Evolutionary conservation across 2,329 filamentous ascomycete species (phyloP).

Genomic region (Lachnellula subtilissima): DNA sequence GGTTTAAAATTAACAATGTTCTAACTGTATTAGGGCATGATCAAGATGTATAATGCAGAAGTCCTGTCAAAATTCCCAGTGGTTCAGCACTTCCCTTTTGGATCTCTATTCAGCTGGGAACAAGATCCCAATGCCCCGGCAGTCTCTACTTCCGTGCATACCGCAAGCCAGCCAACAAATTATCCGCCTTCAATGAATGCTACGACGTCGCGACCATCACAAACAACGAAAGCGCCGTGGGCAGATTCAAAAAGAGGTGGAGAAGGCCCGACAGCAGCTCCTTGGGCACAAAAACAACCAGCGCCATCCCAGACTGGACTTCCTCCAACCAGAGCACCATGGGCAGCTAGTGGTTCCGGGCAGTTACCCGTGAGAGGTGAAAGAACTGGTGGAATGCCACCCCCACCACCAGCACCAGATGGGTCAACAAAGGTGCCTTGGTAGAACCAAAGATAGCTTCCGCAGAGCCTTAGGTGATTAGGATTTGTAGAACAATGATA

Average conservation of each 20-base stretch:
- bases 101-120: conserved; percentile 75
- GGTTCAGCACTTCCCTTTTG: conserved; percentile 91
- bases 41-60: conserved; percentile 99
- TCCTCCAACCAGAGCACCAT: conserved; percentile 26
- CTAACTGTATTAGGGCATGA: conserved; percentile 66
- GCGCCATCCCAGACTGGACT: conserved; percentile 25
- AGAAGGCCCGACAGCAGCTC: conserved; percentile 15
- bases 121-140: conserved; percentile 54
- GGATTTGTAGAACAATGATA: neutral
- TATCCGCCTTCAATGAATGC: conserved; percentile 9
- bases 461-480: neutral
- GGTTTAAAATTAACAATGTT: neutral
- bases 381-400: neutral
- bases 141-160: conserved; percentile 50
- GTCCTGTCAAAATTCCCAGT: conserved; percentile 96
- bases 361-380: neutral
- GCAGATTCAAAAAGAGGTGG: conserved; percentile 9
- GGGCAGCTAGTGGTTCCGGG: conserved; percentile 1
- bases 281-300: conserved; percentile 25
- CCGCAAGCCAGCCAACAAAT: conserved; percentile 47
- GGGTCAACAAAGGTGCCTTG: conserved; percentile 36
- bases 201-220: conserved; percentile 15
- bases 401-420: conserved; percentile 11
- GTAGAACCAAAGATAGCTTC: conserved; percentile 19
- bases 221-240: conserved; percentile 28